Conservation (phyloP, 495 filamentous ascomycete genomes). For the Aspergillus haitiensis region DNA sequence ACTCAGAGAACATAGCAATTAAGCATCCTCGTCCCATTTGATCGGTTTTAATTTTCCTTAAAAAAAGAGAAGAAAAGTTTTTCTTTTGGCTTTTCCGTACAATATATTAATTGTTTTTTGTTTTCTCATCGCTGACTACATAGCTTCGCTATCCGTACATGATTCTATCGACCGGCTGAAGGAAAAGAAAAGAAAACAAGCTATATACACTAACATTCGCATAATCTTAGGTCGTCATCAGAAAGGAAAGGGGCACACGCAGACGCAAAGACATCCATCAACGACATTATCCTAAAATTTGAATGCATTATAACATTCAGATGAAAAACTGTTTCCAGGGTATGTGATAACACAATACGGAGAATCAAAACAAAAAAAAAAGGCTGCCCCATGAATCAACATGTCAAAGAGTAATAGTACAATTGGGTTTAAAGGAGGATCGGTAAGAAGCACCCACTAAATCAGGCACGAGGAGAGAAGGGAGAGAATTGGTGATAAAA, state of each 20-base stretch:
- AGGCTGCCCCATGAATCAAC: conserved; percentile 10
- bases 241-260: background rate
- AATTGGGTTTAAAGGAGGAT: conserved; percentile 27
- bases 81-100: conserved; percentile 29
- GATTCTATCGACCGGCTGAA: conserved; percentile 28
- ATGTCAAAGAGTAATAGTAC: conserved; percentile 43
- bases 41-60: background rate
- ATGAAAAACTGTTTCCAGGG: conserved; percentile 13
- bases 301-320: conserved; percentile 22
- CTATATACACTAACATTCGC: conserved; percentile 48
- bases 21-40: background rate
- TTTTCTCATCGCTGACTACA: conserved; percentile 42
- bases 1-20: conserved; percentile 34
- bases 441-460: conserved; percentile 42
- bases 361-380: conserved; percentile 20
- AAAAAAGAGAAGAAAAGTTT: conserved; percentile 24
- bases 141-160: conserved; percentile 46
- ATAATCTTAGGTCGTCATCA: conserved; percentile 30
- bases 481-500: conserved; percentile 22
- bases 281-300: conserved; percentile 30
- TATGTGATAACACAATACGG: conserved; percentile 26
- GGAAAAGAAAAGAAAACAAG: conserved; percentile 26
- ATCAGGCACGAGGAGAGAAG: conserved; percentile 34
- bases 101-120: conserved; percentile 29
- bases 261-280: conserved; percentile 25